phyloP scores from a whole-genome alignment of 306 rosid genomes.

The Castanea crenata region DNA sequence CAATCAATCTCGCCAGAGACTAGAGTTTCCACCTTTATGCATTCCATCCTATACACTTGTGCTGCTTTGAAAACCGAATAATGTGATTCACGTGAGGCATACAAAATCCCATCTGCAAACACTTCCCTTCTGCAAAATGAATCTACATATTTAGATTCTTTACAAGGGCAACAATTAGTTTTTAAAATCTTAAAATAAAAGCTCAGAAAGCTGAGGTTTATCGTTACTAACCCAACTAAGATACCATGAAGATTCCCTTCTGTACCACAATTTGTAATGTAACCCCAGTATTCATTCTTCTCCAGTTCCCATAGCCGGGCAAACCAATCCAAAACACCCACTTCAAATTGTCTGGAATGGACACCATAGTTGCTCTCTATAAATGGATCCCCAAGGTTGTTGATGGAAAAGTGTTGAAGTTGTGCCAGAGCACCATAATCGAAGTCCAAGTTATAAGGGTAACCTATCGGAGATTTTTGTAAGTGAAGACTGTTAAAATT shows the following conservation, averaged over 20 bases:
- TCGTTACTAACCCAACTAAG: slow-evolving; percentile 49
- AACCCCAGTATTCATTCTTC: slow-evolving; percentile 92
- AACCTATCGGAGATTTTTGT: slow-evolving; percentile 37
- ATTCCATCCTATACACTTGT: slow-evolving; percentile 56
- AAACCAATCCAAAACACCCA: slow-evolving; percentile 98
- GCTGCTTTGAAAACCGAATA: slow-evolving; percentile 53
- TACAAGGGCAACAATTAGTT: neutral
- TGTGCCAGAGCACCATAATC: slow-evolving; percentile 85
- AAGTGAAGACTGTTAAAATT: neutral
- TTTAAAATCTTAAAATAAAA: neutral
- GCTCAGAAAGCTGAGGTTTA: neutral
- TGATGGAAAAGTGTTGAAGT: slow-evolving; percentile 91
- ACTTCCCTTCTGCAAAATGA: slow-evolving; percentile 54
- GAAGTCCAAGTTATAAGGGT: slow-evolving; percentile 87
- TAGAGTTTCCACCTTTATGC: slow-evolving; percentile 40
- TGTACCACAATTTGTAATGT: slow-evolving; percentile 95
- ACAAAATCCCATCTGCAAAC: slow-evolving; percentile 57
- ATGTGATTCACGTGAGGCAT: slow-evolving; percentile 54
- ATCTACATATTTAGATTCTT: neutral
- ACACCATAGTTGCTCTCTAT: slow-evolving; percentile 95
- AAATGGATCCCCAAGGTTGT: slow-evolving; percentile 95
- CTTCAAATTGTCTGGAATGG: slow-evolving; percentile 89
- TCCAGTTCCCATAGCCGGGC: slow-evolving; percentile 93
- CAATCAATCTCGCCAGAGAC: slow-evolving; percentile 57
- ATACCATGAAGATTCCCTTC: slow-evolving; percentile 98